Evolutionary conservation across 176 grass and related monocot genomes (phyloP).

Genomic region (Sorghum bicolor): DNA sequence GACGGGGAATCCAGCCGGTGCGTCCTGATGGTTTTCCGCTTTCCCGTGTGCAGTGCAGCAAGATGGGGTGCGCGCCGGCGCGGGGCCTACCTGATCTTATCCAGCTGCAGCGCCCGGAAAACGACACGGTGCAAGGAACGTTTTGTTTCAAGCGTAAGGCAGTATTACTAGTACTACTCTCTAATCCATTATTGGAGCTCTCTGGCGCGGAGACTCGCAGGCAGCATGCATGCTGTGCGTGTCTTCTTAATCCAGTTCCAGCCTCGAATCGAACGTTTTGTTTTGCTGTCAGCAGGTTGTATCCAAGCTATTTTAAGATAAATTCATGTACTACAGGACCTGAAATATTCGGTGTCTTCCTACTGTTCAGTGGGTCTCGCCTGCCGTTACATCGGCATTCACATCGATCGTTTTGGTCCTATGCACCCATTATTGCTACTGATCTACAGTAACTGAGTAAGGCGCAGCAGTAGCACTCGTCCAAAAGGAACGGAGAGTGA

Average conservation of each 20-base stretch:
- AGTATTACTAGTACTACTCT: not conserved
- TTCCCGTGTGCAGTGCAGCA: not conserved
- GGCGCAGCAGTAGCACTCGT: not conserved
- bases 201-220: conserved; percentile 21
- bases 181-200: conserved; percentile 18
- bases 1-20: not conserved
- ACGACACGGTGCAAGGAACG: no score
- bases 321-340: not conserved
- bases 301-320: not conserved
- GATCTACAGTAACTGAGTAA: not conserved
- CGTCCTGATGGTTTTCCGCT: not conserved
- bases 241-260: not conserved
- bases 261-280: not conserved
- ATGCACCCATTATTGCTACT: not conserved
- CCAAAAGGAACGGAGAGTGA: not conserved
- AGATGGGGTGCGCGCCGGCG: not conserved
- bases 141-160: no score
- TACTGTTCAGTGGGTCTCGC: not conserved
- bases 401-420: not conserved
- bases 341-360: not conserved
- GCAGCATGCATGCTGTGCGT: not conserved
- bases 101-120: conserved; percentile 17
- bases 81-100: conserved; percentile 25
- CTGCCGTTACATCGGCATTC: not conserved
- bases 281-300: not conserved